Evolutionary conservation across 805 yeast genomes (phyloP), one percentile per base, ranked within the genome.

Genomic region (Cyberlindnera mississippiensis): DNA sequence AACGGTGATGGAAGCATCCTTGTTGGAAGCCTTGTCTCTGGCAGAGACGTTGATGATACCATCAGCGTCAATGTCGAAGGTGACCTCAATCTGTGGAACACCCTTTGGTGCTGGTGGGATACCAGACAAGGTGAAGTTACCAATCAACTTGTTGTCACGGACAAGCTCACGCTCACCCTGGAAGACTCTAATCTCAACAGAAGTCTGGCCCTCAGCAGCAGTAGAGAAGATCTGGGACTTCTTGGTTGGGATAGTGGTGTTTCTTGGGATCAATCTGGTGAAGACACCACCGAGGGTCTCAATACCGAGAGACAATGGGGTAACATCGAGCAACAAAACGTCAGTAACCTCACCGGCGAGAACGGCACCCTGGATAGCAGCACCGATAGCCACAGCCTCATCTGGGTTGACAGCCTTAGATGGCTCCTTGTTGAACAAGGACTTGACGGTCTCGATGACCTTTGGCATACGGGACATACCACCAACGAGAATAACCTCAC

Each of bases 241-340:
- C 84, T 90, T 91, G 68, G 96, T 86, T 74, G 99, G 99, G 60
- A 91, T 89, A 52, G 98, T 90, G 48, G 97, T 85, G 85, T 91
- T 91, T 80, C 99, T 85, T 75, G 96, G 96, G 62, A 91, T 91
- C 75, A 91, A 85, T 75, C 88, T 88, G 72, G 98, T 90, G 96
- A 91, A 90, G 73, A 90, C 93, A 84, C 98, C 98, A 82, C 99
- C 98, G 68, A 97, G 96, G 62, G 97, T 91, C 78, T 91, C 98
- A 72, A 91, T 91, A 84, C 99, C 99, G 62, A 91, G 71, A 48
- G 98, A 90, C 67, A 91, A 81, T 71, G 99, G 98, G 67, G 97
- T 96, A 71, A 91, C 99, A 81, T 91, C 99, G 69, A 93, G 84
- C 67, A 91, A 81, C 67, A 93, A 79, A 69, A 90, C 76, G 69